Conservation (phyloP, 345 rosid species). For the Trapa bicornis region DNA sequence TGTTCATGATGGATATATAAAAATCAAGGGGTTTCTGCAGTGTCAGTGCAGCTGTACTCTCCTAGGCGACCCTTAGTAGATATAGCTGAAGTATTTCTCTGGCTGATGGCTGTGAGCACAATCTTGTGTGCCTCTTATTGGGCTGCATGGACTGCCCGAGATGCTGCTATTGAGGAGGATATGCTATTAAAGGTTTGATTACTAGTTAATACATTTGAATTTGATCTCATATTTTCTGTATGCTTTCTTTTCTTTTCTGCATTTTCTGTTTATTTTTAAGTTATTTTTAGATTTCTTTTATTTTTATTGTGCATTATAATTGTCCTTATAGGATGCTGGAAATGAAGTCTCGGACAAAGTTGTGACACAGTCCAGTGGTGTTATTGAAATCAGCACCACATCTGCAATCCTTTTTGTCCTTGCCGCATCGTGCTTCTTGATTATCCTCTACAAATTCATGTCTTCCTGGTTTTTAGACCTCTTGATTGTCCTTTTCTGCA, state of each 20-base stretch:
- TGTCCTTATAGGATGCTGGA: constrained; percentile 47
- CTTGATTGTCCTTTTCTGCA: constrained; percentile 92
- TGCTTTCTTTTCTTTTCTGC: not conserved
- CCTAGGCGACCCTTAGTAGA: constrained; percentile 82
- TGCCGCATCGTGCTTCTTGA: constrained; percentile 87
- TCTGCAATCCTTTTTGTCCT: constrained; percentile 74
- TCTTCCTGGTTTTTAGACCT: constrained; percentile 86
- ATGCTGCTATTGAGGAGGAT: constrained; percentile 75
- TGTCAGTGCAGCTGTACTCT: constrained; percentile 87
- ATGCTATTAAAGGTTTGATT: constrained; percentile 62
- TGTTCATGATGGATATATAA: not conserved
- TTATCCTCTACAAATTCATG: constrained; percentile 84
- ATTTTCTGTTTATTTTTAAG: not conserved
- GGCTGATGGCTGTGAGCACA: constrained; percentile 97
- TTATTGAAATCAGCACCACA: constrained; percentile 59
- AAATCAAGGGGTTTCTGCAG: constrained; percentile 27
- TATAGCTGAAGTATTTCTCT: constrained; percentile 92
- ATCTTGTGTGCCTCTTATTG: constrained; percentile 87
- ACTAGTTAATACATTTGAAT: not conserved
- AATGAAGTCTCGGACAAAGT: constrained; percentile 46
- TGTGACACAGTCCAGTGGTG: constrained; percentile 35
- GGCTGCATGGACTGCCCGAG: constrained; percentile 97
- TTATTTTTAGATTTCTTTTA: too few species aligned
- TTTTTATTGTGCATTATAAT: not conserved
- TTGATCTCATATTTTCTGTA: not conserved